A percentile compares a stretch with the other conserved stretches of the same genome.
Evolutionary conservation across 2,329 filamentous ascomycete genomes (phyloP).

Genomic region (Trichoderma sp.): DNA sequence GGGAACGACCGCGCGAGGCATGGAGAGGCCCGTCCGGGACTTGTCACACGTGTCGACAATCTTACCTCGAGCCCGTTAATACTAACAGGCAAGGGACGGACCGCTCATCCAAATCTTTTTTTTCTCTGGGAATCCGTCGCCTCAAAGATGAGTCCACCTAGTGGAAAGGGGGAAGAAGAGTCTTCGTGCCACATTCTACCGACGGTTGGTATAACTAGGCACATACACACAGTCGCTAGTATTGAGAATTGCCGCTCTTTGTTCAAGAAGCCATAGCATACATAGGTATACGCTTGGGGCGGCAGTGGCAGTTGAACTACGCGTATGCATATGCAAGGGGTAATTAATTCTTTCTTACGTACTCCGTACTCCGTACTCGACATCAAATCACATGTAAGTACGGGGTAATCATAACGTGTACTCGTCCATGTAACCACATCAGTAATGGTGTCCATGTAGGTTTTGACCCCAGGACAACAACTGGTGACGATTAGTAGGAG

Average conservation of each 20-base stretch:
- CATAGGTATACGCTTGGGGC: neutral
- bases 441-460: neutral
- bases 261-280: neutral
- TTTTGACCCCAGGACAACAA: neutral
- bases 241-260: neutral
- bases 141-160: conserved; percentile 11
- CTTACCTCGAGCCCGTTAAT: conserved; percentile 5
- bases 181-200: conserved; percentile 6
- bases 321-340: neutral
- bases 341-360: neutral
- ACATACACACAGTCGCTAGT: neutral
- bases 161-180: conserved; percentile 1
- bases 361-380: neutral
- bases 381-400: neutral
- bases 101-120: conserved; percentile 8
- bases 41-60: conserved; percentile 18
- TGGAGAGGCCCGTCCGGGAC: conserved; percentile 6
- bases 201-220: neutral
- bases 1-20: conserved; percentile 3
- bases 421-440: neutral
- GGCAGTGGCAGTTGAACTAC: neutral
- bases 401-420: neutral
- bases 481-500: neutral
- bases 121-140: neutral
- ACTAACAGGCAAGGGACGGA: conserved; percentile 11